A percentile compares a stretch with the other conserved stretches of the same genome.
phyloP scores from a whole-genome alignment of 1,284 basidiomycete species.

The Rhodotorula sp. region DNA sequence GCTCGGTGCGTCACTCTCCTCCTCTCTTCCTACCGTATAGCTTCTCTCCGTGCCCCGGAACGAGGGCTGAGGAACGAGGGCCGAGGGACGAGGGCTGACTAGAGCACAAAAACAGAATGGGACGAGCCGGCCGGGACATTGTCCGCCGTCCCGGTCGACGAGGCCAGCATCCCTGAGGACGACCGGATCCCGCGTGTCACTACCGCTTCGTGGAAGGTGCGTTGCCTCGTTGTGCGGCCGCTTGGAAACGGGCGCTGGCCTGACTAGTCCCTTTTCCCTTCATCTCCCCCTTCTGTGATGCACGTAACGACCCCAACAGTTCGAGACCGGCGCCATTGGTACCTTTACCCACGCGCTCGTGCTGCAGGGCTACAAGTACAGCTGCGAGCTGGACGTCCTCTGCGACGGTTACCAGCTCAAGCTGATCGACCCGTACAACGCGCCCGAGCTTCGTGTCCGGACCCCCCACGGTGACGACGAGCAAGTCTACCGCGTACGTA shows the following conservation, averaged over 20 bases:
- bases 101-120: constrained; percentile 57
- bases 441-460: constrained; percentile 79
- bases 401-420: constrained; percentile 79
- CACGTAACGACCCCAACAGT: constrained; percentile 50
- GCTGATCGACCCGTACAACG: constrained; percentile 74
- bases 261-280: too few species aligned
- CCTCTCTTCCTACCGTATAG: constrained; percentile 63
- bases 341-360: constrained; percentile 83
- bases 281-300: too few species aligned
- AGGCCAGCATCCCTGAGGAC: constrained; percentile 67
- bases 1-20: constrained; percentile 52
- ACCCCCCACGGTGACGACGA: constrained; percentile 70
- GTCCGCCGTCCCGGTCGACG: constrained; percentile 69
- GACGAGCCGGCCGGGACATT: constrained; percentile 89
- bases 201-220: constrained; percentile 58
- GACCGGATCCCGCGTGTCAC: constrained; percentile 59
- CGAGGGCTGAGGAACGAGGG: not conserved
- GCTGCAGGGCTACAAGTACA: constrained; percentile 85
- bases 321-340: constrained; percentile 85
- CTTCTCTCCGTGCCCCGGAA: not conserved
- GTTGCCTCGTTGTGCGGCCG: too few species aligned
- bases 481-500: constrained; percentile 51
- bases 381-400: constrained; percentile 63
- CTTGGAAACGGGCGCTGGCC: too few species aligned
- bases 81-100: not conserved